Evolutionary conservation across 2,329 filamentous ascomycete species (phyloP).

Genomic region (Biscogniauxia mediterranea): DNA sequence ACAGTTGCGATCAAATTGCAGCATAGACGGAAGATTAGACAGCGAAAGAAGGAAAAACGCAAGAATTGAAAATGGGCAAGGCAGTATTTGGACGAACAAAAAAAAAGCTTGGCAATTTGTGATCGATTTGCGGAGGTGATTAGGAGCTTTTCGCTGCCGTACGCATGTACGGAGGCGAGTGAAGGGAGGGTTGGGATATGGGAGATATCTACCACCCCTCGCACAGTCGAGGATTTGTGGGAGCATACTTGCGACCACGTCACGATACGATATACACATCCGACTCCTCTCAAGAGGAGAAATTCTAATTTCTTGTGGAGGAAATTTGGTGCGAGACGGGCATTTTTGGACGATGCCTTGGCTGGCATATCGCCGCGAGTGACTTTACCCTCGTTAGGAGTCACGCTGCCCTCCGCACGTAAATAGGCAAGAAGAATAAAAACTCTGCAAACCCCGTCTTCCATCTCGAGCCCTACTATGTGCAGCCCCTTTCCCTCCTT

Average conservation of each 20-base stretch:
- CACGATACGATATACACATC: conserved; percentile 14
- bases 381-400: conserved; percentile 13
- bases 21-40: conserved; percentile 22
- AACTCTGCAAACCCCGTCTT: conserved; percentile 2
- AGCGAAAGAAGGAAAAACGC: conserved; percentile 21
- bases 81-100: conserved; percentile 19
- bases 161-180: not conserved
- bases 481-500: not conserved
- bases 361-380: conserved; percentile 16
- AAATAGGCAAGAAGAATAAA: conserved; percentile 16
- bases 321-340: conserved; percentile 21
- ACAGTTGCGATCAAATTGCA: conserved; percentile 28
- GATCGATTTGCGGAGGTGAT: conserved; percentile 16
- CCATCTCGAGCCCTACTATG: not conserved
- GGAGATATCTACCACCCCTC: conserved; percentile 2
- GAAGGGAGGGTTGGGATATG: conserved; percentile 5
- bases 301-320: conserved; percentile 26
- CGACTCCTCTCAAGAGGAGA: conserved; percentile 11
- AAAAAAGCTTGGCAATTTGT: conserved; percentile 21
- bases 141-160: conserved; percentile 4
- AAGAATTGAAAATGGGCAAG: conserved; percentile 17
- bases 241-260: conserved; percentile 7
- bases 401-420: conserved; percentile 17
- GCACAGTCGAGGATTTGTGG: conserved; percentile 7
- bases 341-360: conserved; percentile 16